Conservation (phyloP, 2,329 filamentous ascomycete genomes). For the Exophiala xenobiotica region DNA sequence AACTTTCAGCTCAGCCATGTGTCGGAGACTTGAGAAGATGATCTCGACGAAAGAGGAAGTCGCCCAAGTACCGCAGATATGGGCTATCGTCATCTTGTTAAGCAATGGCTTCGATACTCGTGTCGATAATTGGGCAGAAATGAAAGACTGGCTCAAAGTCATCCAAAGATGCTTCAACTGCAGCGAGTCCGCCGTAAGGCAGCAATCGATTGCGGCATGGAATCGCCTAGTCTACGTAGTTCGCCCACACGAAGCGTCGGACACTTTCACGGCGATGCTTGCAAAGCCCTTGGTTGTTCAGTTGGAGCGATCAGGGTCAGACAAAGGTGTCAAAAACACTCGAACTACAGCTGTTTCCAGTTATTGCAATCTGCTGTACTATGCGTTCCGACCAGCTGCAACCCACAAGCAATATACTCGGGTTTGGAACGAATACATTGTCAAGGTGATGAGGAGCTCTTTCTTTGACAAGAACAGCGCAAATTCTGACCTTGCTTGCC, state of each 20-base stretch:
- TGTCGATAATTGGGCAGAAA: slow-evolving; percentile 67
- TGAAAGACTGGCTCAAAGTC: slow-evolving; percentile 71
- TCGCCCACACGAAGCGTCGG: slow-evolving; percentile 60
- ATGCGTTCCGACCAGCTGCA: slow-evolving; percentile 70
- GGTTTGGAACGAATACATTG: slow-evolving; percentile 76
- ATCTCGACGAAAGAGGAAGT: slow-evolving; percentile 59
- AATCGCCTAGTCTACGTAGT: slow-evolving; percentile 77
- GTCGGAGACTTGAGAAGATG: slow-evolving; percentile 66
- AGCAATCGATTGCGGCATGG: slow-evolving; percentile 82
- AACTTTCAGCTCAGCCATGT: slow-evolving; percentile 69
- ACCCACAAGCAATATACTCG: slow-evolving; percentile 66
- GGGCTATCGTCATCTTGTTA: slow-evolving; percentile 78
- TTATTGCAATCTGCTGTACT: slow-evolving; percentile 80
- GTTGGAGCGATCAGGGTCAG: slow-evolving; percentile 62
- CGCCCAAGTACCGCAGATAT: slow-evolving; percentile 76
- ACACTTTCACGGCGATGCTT: slow-evolving; percentile 60
- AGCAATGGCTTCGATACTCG: slow-evolving; percentile 62
- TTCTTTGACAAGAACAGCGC: slow-evolving; percentile 46
- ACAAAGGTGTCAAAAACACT: slow-evolving; percentile 42
- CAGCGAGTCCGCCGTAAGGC: slow-evolving; percentile 66
- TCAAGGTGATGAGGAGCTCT: slow-evolving; percentile 61
- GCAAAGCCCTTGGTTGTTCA: slow-evolving; percentile 68
- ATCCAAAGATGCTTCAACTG: slow-evolving; percentile 84
- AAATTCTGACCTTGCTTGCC: slow-evolving; percentile 61
- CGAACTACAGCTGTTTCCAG: slow-evolving; percentile 65